phyloP scores from a whole-genome alignment of 805 yeast species.

The Komagataella ulmi region DNA sequence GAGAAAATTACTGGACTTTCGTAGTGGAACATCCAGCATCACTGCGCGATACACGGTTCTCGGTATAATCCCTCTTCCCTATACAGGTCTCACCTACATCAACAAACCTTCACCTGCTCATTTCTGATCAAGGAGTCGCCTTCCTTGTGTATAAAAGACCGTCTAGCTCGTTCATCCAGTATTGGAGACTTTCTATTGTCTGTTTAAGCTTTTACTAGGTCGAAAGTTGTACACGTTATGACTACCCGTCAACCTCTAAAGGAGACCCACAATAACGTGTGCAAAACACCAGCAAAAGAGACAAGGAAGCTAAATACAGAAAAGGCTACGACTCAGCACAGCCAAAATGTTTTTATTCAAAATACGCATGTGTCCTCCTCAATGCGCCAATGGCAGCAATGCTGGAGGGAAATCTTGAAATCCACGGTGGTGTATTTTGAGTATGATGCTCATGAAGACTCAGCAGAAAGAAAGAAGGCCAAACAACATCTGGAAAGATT shows the following conservation, averaged over 20 bases:
- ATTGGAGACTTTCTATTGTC: background rate
- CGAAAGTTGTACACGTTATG: background rate
- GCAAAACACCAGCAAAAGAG: conserved; percentile 4
- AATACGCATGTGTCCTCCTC: background rate
- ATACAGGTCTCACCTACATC: background rate
- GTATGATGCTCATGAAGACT: conserved; percentile 18
- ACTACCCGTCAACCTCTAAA: background rate
- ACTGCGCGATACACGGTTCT: background rate
- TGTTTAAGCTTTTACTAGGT: background rate
- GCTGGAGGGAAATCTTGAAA: conserved; percentile 47
- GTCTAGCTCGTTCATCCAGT: background rate
- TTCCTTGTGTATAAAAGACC: background rate
- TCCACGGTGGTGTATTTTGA: conserved; percentile 47
- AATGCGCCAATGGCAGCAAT: conserved; percentile 40
- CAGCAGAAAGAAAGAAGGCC: conserved; percentile 20
- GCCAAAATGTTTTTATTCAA: background rate
- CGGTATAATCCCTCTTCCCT: background rate
- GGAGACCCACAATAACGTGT: background rate
- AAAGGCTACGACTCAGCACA: background rate
- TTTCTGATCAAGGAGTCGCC: background rate
- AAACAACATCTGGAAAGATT: conserved; percentile 22
- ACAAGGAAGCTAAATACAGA: conserved; percentile 4
- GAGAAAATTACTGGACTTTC: background rate
- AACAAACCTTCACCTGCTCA: background rate
- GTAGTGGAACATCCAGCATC: background rate